Percentiles rank a stretch among this genome's conserved stretches.
These are phyloP conservation scores for Candida mattraensis DNA, from an alignment of 805 yeast species.

Conservation along the genomic window DNA sequence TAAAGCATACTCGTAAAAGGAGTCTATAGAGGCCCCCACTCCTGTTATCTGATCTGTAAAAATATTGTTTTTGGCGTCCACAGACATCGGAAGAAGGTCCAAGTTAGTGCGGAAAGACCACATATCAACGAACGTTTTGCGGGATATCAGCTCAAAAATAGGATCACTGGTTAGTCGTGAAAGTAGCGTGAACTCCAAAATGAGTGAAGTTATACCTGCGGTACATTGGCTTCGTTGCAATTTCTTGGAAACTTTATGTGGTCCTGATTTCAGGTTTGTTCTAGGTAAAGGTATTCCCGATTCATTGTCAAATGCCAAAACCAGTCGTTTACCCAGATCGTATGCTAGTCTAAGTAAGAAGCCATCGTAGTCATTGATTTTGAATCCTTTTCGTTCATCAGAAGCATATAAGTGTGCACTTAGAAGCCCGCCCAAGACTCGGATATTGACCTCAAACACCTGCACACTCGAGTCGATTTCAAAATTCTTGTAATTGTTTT, in stretches of 20 bases:
- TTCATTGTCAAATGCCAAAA: constrained; percentile 67
- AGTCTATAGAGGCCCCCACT: constrained; percentile 88
- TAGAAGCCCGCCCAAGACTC: constrained; percentile 79
- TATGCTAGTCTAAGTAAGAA: constrained; percentile 68
- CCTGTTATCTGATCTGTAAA: constrained; percentile 70
- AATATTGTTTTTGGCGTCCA: constrained; percentile 41
- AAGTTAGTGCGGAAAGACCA: constrained; percentile 67
- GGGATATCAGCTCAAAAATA: constrained; percentile 62
- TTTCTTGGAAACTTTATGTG: constrained; percentile 40
- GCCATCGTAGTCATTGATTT: constrained; percentile 58
- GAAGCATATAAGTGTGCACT: constrained; percentile 75
- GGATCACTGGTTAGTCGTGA: constrained; percentile 75
- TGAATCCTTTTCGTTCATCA: constrained; percentile 44
- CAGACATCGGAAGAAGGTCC: constrained; percentile 74
- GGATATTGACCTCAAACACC: constrained; percentile 82
- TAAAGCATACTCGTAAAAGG: constrained; percentile 85
- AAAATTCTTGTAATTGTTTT: constrained; percentile 43
- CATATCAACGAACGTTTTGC: constrained; percentile 60
- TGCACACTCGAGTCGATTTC: constrained; percentile 72
- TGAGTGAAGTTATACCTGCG: constrained; percentile 83
- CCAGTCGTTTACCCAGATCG: constrained; percentile 69
- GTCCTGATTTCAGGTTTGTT: constrained; percentile 62
- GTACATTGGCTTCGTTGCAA: constrained; percentile 71
- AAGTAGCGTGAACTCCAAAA: constrained; percentile 75
- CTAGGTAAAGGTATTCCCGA: constrained; percentile 78